Conservation (phyloP, 2,329 filamentous ascomycete genomes). For the Diaporthe sp. region DNA sequence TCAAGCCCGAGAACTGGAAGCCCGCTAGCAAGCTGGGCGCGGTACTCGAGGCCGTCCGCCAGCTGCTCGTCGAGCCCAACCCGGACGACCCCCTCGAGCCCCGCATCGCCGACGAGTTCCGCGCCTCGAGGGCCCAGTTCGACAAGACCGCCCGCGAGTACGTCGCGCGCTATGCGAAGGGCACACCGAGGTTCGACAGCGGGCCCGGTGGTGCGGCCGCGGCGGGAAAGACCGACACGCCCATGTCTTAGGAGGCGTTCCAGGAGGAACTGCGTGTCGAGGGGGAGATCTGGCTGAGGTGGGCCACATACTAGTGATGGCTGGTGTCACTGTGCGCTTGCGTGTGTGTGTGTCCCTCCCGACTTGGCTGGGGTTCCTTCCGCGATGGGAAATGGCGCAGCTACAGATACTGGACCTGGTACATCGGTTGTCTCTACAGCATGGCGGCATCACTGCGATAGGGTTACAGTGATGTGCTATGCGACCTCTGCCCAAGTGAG, state of each 20-base stretch:
- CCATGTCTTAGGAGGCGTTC: not conserved
- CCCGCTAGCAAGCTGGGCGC: slow-evolving; percentile 81
- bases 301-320: not conserved
- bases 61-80: slow-evolving; percentile 83
- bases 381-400: not conserved
- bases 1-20: slow-evolving; percentile 93
- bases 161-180: slow-evolving; percentile 78
- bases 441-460: not conserved
- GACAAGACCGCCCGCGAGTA: slow-evolving; percentile 82
- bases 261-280: not conserved
- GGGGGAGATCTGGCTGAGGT: not conserved
- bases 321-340: not conserved
- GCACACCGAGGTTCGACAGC: slow-evolving; percentile 52
- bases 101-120: slow-evolving; percentile 87
- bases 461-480: too few relatives aligned
- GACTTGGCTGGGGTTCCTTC: not conserved
- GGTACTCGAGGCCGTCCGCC: slow-evolving; percentile 82
- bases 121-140: slow-evolving; percentile 75
- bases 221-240: not conserved
- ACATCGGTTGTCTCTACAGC: not conserved
- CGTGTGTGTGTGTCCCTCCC: not conserved
- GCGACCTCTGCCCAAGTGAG: not conserved
- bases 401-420: not conserved
- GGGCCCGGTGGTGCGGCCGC: slow-evolving; percentile 27
- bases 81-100: slow-evolving; percentile 91